Evolutionary conservation across 768 basidiomycete genomes (phyloP), one percentile per base, ranked within the genome.

Genomic region (Tylopilus vinaceipallidus): DNA sequence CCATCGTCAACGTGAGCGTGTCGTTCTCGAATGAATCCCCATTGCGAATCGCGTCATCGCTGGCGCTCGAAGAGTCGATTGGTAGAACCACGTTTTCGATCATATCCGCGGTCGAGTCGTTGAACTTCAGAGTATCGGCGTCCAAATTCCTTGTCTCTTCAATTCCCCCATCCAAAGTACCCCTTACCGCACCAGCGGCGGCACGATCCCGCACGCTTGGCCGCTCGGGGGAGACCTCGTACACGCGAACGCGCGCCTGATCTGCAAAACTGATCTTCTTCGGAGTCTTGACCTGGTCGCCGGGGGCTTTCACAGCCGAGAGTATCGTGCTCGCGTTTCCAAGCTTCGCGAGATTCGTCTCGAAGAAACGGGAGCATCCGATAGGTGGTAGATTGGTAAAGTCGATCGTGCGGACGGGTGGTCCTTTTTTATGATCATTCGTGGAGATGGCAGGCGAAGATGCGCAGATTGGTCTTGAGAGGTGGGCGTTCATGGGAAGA

Each of bases 201-300:
- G n/a, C 17, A 13, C 7, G 8, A 3, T 35, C 45, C 39, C 47
- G 39, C 36, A 6, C 24, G 17, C 41, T 45, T 17, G 27, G n/a
- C 45, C 30, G 57, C 23, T 4, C 23, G 23, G 53, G 60, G 6
- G 58, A 60, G 40, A 55, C 29, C 13, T 3, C 22, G 17, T 59
- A 66, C 11, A 64, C 53, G 6, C 54, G 29, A 39, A 65, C 49
- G 10, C 41, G 56, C 24, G 64, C 64, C 13, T 52, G 60, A 23
- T 64, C 24, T 26, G 62, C 57, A 41, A 64, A 60, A 36, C 47
- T 60, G 29, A 62, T 65, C 44, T 62, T 66, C 41, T 57, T 67
- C 14, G 52, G 62, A 8, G 56, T 53, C 54, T 57, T 64, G 40
- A 49, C 32, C 38, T 53, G 56, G 50, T 50, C 4, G 9, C 53